Conservation (phyloP, 2,329 filamentous ascomycete genomes). For the Bertia moriformis region DNA sequence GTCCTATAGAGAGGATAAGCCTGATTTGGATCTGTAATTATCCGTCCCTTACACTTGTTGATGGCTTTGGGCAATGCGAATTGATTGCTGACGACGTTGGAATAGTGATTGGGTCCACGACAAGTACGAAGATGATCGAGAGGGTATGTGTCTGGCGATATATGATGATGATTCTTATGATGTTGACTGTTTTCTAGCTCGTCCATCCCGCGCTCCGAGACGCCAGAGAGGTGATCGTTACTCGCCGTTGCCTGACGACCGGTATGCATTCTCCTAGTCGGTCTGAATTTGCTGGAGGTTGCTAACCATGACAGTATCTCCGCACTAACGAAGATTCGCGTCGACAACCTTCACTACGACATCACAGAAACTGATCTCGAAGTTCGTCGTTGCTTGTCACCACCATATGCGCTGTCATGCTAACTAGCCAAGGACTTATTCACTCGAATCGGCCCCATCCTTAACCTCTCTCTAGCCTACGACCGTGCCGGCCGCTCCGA, state of each 20-base stretch:
- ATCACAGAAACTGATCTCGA: conserved; percentile 71
- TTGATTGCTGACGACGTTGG: conserved; percentile 1
- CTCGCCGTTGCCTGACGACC: neutral
- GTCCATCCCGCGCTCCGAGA: neutral
- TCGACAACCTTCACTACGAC: conserved; percentile 88
- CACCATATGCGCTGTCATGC: neutral
- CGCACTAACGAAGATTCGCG: conserved; percentile 56
- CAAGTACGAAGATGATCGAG: conserved; percentile 63
- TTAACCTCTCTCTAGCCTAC: conserved; percentile 59
- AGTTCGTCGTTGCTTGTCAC: conserved; percentile 27
- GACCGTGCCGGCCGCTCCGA: conserved; percentile 81
- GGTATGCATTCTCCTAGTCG: neutral
- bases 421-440: conserved; percentile 55
- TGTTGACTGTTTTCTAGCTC: neutral
- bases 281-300: conserved; percentile 3
- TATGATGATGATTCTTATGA: neutral
- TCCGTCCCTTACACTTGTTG: conserved; percentile 1
- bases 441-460: conserved; percentile 58
- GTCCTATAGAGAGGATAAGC: conserved; percentile 23
- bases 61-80: no score
- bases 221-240: neutral
- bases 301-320: conserved; percentile 24
- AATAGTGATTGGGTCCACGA: conserved; percentile 85
- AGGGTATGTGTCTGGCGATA: neutral
- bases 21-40: conserved; percentile 56